Conservation (phyloP, 2,329 filamentous ascomycete genomes). For the Laburnicola sp. region DNA sequence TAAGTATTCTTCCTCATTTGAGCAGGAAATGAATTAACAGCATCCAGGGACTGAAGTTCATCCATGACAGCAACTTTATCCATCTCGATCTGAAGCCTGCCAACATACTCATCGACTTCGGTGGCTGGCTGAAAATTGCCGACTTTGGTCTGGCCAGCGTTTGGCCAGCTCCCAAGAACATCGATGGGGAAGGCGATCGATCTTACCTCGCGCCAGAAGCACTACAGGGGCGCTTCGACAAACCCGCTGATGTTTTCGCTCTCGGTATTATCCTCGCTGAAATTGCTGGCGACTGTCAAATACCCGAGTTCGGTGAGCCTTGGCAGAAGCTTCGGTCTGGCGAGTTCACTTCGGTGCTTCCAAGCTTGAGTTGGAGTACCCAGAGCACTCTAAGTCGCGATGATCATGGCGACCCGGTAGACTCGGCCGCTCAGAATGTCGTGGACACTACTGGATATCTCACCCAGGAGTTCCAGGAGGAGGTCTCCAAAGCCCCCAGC, state of each 20-base stretch:
- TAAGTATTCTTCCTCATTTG: slow-evolving; percentile 52
- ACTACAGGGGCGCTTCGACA: slow-evolving; percentile 81
- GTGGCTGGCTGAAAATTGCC: slow-evolving; percentile 80
- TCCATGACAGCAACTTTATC: slow-evolving; percentile 85
- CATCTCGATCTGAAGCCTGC: slow-evolving; percentile 85
- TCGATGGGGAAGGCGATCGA: slow-evolving; percentile 91
- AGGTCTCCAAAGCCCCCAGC: slow-evolving; percentile 70
- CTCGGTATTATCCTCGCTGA: slow-evolving; percentile 93
- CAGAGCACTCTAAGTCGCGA: slow-evolving; percentile 72
- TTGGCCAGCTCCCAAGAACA: slow-evolving; percentile 74
- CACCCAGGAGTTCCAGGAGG: slow-evolving; percentile 43
- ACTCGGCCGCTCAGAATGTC: slow-evolving; percentile 29
- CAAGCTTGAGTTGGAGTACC: slow-evolving; percentile 79
- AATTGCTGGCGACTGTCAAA: slow-evolving; percentile 88
- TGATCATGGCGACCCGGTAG: slow-evolving; percentile 54
- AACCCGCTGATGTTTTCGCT: slow-evolving; percentile 90
- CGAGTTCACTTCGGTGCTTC: slow-evolving; percentile 79
- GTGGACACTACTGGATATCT: slow-evolving; percentile 34
- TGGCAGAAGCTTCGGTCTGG: slow-evolving; percentile 90
- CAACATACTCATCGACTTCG: slow-evolving; percentile 79
- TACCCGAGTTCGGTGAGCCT: slow-evolving; percentile 87
- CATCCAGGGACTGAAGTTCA: slow-evolving; percentile 77
- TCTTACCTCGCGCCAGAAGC: slow-evolving; percentile 97
- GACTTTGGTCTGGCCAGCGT: slow-evolving; percentile 81
- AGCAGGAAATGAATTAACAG: slow-evolving; percentile 25